A percentile compares a stretch with the other conserved stretches of the same genome.
Conservation (phyloP, 2,329 filamentous ascomycete genomes). For the Colletotrichum sp. region DNA sequence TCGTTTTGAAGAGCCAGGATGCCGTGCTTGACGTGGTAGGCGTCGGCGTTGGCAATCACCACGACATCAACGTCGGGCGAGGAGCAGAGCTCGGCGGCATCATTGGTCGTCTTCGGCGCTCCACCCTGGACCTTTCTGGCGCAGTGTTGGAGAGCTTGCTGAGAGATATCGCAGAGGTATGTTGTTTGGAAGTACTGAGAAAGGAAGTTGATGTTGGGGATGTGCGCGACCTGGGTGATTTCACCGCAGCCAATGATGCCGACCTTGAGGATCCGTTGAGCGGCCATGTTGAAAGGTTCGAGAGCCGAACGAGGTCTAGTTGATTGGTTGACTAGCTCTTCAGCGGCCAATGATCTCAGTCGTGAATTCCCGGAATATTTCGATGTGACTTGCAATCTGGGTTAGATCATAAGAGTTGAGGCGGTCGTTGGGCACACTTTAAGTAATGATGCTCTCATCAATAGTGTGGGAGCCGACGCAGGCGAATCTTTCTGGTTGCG, state of each 20-base stretch:
- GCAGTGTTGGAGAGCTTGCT: constrained; percentile 30
- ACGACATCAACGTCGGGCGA: constrained; percentile 56
- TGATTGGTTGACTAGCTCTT: background rate
- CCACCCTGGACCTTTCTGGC: constrained; percentile 23
- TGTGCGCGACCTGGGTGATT: constrained; percentile 57
- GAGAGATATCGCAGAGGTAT: constrained; percentile 58
- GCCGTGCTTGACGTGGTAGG: constrained; percentile 58
- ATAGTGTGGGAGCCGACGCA: background rate
- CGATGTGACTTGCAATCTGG: background rate
- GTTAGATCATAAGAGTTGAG: background rate
- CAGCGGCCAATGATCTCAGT: background rate
- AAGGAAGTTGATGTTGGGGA: constrained; percentile 52
- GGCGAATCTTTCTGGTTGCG: background rate
- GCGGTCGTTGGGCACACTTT: background rate
- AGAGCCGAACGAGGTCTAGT: no score
- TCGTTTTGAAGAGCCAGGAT: constrained; percentile 55
- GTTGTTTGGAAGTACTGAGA: constrained; percentile 48
- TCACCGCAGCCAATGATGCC: constrained; percentile 55
- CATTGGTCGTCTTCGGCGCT: constrained; percentile 34
- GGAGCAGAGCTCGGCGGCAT: constrained; percentile 46
- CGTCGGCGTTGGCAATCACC: constrained; percentile 57
- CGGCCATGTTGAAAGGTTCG: background rate
- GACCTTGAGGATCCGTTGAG: constrained; percentile 29
- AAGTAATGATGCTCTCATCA: background rate
- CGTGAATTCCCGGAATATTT: background rate